Conservation (phyloP, 2,329 filamentous ascomycete genomes). For the Fusarium guadeloupense region DNA sequence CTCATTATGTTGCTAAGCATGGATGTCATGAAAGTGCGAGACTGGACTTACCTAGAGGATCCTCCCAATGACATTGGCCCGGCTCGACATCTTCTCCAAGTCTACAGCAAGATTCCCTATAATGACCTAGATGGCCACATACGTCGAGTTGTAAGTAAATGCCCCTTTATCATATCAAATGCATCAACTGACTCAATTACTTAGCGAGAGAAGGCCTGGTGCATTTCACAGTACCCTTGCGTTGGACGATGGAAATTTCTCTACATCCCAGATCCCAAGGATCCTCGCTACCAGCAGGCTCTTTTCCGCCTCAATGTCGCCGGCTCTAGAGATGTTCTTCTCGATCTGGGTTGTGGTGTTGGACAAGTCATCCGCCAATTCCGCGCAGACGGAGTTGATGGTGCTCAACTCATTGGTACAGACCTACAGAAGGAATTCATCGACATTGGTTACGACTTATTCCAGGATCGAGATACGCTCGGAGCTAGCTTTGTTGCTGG, state of each 20-base stretch:
- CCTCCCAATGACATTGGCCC: conserved; percentile 51
- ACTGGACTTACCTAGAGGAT: conserved; percentile 51
- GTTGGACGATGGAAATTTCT: conserved; percentile 62
- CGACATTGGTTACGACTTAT: conserved; percentile 70
- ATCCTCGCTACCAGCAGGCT: conserved; percentile 55
- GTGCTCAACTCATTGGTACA: conserved; percentile 58
- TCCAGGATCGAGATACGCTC: conserved; percentile 63
- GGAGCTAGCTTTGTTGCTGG: conserved; percentile 60
- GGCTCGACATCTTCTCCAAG: conserved; percentile 49
- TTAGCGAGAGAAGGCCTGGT: conserved; percentile 59
- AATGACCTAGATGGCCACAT: conserved; percentile 50
- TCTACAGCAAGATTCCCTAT: conserved; percentile 51
- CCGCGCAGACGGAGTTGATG: conserved; percentile 59
- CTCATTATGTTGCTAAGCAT: conserved; percentile 41
- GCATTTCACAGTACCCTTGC: conserved; percentile 54
- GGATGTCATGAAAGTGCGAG: conserved; percentile 50
- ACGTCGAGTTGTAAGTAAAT: conserved; percentile 47
- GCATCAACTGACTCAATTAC: conserved; percentile 14
- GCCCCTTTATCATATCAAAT: background rate
- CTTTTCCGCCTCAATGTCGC: conserved; percentile 53
- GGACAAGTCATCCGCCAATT: conserved; percentile 62
- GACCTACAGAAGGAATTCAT: conserved; percentile 62
- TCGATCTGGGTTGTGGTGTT: conserved; percentile 62
- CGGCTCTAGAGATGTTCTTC: conserved; percentile 52
- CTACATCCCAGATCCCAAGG: conserved; percentile 52